These are phyloP conservation scores for Boletus barrowsii DNA, from an alignment of 768 basidiomycete species.

Conservation along the genomic window DNA sequence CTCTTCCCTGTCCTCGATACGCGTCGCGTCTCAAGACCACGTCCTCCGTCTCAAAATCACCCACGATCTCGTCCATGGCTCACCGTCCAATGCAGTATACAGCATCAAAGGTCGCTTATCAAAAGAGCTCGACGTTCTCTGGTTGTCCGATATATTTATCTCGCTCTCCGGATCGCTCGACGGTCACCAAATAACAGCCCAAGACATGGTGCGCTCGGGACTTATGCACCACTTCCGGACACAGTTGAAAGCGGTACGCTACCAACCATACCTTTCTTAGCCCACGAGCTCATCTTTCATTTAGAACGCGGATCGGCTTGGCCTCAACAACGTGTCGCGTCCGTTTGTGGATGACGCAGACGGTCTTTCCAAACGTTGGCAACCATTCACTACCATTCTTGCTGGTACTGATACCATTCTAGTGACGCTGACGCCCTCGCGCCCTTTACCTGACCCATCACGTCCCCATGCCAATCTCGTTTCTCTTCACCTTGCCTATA, in stretches of 20 bases:
- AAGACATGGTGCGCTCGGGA: slow-evolving; percentile 46
- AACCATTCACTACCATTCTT: slow-evolving; percentile 1
- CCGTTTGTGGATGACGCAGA: slow-evolving; percentile 46
- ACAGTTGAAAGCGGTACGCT: slow-evolving; percentile 49
- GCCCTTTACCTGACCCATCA: slow-evolving; percentile 29
- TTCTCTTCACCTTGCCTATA: slow-evolving; percentile 41
- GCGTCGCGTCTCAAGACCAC: slow-evolving; percentile 43
- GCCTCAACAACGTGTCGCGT: slow-evolving; percentile 56
- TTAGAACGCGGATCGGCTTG: slow-evolving; percentile 61
- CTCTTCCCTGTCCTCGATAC: slow-evolving; percentile 33
- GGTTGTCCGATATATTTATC: slow-evolving; percentile 49
- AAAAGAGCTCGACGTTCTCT: slow-evolving; percentile 45
- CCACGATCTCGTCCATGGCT: slow-evolving; percentile 41
- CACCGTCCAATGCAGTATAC: slow-evolving; percentile 28
- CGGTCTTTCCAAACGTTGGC: slow-evolving; percentile 40
- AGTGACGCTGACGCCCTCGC: slow-evolving; percentile 43
- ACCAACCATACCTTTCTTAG: neutral
- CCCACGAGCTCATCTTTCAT: slow-evolving; percentile 11
- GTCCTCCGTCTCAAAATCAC: slow-evolving; percentile 44
- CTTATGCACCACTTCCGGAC: slow-evolving; percentile 47
- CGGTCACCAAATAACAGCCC: slow-evolving; percentile 36
- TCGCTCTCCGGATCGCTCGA: slow-evolving; percentile 55
- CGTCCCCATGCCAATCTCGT: slow-evolving; percentile 31
- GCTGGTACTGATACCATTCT: slow-evolving; percentile 6
- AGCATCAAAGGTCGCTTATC: slow-evolving; percentile 35